Evolutionary conservation across 805 yeast genomes (phyloP), one percentile per base, ranked within the genome.

Genomic region (Kuraishia borneana): DNA sequence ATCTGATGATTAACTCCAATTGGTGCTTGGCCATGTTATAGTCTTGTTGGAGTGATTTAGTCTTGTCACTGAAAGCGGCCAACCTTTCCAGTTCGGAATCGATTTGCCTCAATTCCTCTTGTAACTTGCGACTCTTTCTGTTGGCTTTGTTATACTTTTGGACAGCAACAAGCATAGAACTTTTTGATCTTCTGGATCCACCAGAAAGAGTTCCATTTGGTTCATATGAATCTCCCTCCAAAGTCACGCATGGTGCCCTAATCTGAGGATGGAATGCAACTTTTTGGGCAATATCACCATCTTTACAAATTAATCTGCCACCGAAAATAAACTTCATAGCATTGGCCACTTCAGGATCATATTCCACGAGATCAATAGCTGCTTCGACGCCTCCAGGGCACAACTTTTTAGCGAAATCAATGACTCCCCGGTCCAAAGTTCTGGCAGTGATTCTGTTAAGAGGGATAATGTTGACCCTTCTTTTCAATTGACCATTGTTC

Each of bases 201-300:
- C 99, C 99, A 1, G 96, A 83, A 19, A 92, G 62, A 6, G 95
- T 83, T 12, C 99, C 99, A 43, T 81, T 85, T 0, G 98, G 98
- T 51, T 92, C 98, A 56, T 88, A 92, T 8, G 80, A 70, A 53
- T 92, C 98, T 34, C 98, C 99, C 35, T 87, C 88, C 22, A 83
- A 53, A 0, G 99, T 92, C 12, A 94, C 85, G 21, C 94, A 78
- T 46, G 87, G 76, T 1, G 88, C 67, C 41, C 84, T 68, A 12
- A 89, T 76, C 36, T 73, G 69, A 1, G 89, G 92, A 51, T 88
- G 76, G 52, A 87, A 85, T 0, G 96, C 84, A n/a, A 92, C 81
- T 32, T 67, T 64, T 44, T 88, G 81, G 1, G 98, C 97, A 1
- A 94, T 76, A 12, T 81, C 79, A 0, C 95, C 83, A 55, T 87